Conservation (phyloP, 331 rosid genomes). For the Stylosanthes scabra region DNA sequence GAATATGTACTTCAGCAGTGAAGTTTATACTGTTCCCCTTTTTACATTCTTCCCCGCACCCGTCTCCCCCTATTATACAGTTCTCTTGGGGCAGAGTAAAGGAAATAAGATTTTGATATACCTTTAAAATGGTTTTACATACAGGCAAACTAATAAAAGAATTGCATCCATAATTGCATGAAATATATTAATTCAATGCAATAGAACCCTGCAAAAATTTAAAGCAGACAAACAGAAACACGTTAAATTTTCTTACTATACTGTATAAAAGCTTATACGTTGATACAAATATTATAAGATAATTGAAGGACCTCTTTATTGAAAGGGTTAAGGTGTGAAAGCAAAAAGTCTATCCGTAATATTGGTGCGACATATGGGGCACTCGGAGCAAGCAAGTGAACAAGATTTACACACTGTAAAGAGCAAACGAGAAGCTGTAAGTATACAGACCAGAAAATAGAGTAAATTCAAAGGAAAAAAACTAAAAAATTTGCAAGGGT, state of each 20-base stretch:
- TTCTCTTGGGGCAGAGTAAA: slow-evolving; percentile 52
- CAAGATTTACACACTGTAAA: slow-evolving; percentile 97
- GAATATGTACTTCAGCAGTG: slow-evolving; percentile 50
- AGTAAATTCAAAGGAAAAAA: slow-evolving; percentile 12
- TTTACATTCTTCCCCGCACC: slow-evolving; percentile 46
- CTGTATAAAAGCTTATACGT: slow-evolving; percentile 21
- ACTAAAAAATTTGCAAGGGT: neutral
- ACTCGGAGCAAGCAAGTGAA: slow-evolving; percentile 97
- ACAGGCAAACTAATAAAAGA: slow-evolving; percentile 87
- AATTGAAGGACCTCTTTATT: slow-evolving; percentile 52
- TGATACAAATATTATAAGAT: neutral
- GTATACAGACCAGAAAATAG: neutral
- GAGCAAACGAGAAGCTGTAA: slow-evolving; percentile 27
- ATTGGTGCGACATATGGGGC: slow-evolving; percentile 95
- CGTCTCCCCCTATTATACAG: slow-evolving; percentile 65
- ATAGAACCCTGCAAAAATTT: slow-evolving; percentile 60
- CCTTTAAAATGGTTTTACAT: slow-evolving; percentile 74
- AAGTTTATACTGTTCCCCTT: slow-evolving; percentile 39
- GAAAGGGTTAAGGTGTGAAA: slow-evolving; percentile 68
- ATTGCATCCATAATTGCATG: slow-evolving; percentile 64
- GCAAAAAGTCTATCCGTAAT: slow-evolving; percentile 99
- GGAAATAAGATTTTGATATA: slow-evolving; percentile 56
- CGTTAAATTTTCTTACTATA: slow-evolving; percentile 30
- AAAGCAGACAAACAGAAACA: slow-evolving; percentile 1
- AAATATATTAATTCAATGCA: slow-evolving; percentile 44